Evolutionary conservation across 164 flowering plant genomes (phyloP), one percentile per base, ranked within the genome.

Genomic region (Macadamia tetraphylla): DNA sequence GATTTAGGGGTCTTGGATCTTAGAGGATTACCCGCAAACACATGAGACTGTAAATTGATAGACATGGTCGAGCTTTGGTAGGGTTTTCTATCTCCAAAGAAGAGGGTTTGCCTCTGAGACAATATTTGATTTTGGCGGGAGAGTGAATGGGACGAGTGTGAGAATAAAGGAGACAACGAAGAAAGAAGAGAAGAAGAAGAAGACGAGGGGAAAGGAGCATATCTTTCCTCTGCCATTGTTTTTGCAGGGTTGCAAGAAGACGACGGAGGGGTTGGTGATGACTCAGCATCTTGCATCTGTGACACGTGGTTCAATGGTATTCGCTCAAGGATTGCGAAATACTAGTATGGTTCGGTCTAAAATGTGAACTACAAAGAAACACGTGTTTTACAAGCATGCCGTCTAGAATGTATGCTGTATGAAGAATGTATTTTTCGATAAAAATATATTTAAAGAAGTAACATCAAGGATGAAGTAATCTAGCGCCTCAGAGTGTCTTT

Each of bases 11-110:
- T 81, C 53, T 77, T 81, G 69, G 84, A 70, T 71, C 73, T 77
- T 14, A 86, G 62, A 1, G 89, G 90, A 62, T 89, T 93, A 66
- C 98, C 97, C 0, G 98, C 92, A 52, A 90, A 93, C 72, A 86
- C 92, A 58, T 90, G 95, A 57, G 81, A 29, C 44, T 75, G 77
- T 31, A 83, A 65, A 72, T 48, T 80, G 42, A 74, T 74, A 43
- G 93, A 80, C 88, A 88, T 86, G 82, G 83, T 70, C 66, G 74
- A 62, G 71, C 51, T 17, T 56, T 57, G 62, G 32, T 3, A 44
- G 8, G 65, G 60, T 56, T 12, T 64, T 14, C 62, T 68, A 12
- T 13, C 43, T 15, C 62, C 57, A 1, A 53, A 2, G 0, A 35
- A 35, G 1, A 35, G 53, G 53, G 5, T 10, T 10, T 44, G 55